Base-by-base conservation (phyloP, 148 eudicot genomes). In the Rhododendron vialii region DNA sequence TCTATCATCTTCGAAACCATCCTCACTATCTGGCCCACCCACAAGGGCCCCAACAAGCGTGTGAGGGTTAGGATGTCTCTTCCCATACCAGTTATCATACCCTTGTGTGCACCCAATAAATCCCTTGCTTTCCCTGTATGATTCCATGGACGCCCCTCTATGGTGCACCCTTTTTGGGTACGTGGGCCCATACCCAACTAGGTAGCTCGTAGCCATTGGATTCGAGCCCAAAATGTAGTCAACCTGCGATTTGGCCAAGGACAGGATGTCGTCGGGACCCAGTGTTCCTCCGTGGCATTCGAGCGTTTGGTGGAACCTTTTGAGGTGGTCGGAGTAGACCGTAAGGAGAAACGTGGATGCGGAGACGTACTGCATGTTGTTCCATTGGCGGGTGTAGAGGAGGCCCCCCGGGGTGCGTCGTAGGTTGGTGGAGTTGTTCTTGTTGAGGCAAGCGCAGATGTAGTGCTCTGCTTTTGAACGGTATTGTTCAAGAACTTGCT, bases 361-460 rank as follows among this genome's bases (percentile, higher is more conserved):
- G 1, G 99, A 90, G 15, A 94, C 99, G 77, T 96, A 96, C 80
- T 96, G 99, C 98, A 96, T 93, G 89, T 96, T 96, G 95, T 96
- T 96, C 99, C 99, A 95, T 88, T 91, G 93, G 12, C 98, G 87
- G 24, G 92, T 85, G 91, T 88, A 94, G 50, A 95, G 80, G 45
- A 96, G 94, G 0, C 99, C 99, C 8, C 96, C 98, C 3, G 94
- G 94, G 88, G 96, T 96, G 35, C 92, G 96, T 8, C 84, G 87
- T 1, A 93, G 93, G 53, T 94, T 93, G 76, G 88, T 92, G 45
- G 84, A 86, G 43, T 89, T 91, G 93, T 93, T 95, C 80, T 83
- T 91, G 88, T 89, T 87, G 15, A 96, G 90, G 84, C 94, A 91
- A 28, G 96, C 90, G 53, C 99, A 96, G 0, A 96, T 84, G 88